Percentiles rank a stretch among this genome's conserved stretches.
phyloP scores from a whole-genome alignment of 2,329 filamentous ascomycete genomes.

The Botrytis tulipae region DNA sequence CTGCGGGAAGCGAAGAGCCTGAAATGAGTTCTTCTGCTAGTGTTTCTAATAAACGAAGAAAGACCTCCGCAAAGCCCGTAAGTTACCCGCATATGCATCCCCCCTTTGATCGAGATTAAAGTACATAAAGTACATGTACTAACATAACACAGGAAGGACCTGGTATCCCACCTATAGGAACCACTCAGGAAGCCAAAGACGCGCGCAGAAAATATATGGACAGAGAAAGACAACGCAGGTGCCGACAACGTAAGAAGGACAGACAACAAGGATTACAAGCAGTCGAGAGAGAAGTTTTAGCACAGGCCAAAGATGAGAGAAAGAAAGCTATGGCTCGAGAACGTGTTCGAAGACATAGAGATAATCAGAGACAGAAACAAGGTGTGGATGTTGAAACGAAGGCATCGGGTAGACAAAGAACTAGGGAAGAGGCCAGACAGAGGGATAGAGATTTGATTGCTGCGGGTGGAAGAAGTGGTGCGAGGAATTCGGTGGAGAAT shows the following conservation, averaged over 20 bases:
- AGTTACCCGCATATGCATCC: not conserved
- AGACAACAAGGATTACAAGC: slow-evolving; percentile 7
- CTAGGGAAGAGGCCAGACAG: not conserved
- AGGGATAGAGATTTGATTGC: slow-evolving; percentile 2
- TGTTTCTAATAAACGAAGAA: not conserved
- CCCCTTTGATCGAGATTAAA: not conserved
- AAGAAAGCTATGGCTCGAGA: slow-evolving; percentile 15
- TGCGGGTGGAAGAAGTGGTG: not conserved
- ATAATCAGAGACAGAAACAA: slow-evolving; percentile 8
- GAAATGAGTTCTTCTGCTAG: not conserved
- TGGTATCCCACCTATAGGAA: slow-evolving; percentile 6
- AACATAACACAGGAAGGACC: slow-evolving; percentile 2
- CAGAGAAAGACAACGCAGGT: slow-evolving; percentile 14
- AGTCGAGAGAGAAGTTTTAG: not conserved
- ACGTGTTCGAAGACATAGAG: slow-evolving; percentile 12
- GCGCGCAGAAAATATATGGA: slow-evolving; percentile 16
- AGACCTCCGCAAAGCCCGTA: not conserved
- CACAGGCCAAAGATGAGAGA: slow-evolving; percentile 14
- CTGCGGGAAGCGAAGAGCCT: not conserved
- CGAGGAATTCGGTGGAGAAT: not conserved
- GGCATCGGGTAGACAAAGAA: not conserved
- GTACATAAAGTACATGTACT: not conserved
- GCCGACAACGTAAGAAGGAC: slow-evolving; percentile 13
- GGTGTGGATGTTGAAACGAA: not conserved
- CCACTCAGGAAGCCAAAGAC: not conserved